These are phyloP conservation scores for Clarireedia paspali DNA, from an alignment of 2,329 filamentous ascomycete species.

Conservation along the genomic window DNA sequence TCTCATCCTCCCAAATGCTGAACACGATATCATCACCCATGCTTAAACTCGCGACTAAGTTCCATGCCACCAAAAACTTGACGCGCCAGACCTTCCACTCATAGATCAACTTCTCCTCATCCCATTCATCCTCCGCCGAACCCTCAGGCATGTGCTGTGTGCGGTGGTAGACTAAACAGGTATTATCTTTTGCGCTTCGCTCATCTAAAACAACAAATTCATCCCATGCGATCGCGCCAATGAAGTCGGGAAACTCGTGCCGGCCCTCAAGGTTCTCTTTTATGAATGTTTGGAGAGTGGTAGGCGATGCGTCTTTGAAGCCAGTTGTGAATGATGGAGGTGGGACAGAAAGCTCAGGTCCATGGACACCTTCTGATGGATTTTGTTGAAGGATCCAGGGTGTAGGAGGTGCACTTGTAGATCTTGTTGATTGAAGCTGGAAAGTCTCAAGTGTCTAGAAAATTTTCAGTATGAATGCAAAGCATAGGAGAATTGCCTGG, in stretches of 20 bases:
- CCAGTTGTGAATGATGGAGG: neutral
- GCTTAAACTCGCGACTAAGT: neutral
- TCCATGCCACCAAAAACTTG: neutral
- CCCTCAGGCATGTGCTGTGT: neutral
- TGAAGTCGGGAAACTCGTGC: neutral
- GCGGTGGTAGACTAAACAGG: neutral
- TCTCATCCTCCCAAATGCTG: neutral
- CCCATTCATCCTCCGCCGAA: neutral
- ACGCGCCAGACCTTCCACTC: slow-evolving; percentile 2
- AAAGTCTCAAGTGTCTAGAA: neutral
- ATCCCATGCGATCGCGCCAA: neutral
- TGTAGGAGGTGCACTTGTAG: neutral
- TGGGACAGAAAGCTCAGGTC: neutral
- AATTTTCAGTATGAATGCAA: neutral
- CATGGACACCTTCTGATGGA: neutral
- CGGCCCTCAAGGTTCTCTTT: neutral
- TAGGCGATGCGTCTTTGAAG: neutral
- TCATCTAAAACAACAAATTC: neutral
- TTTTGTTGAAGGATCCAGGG: neutral
- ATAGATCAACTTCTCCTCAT: neutral
- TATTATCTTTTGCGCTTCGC: neutral
- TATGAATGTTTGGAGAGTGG: neutral
- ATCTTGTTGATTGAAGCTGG: neutral
- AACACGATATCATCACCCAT: neutral
- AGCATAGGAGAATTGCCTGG: too few species aligned